A percentile compares a stretch with the other conserved stretches of the same genome.
Conservation (phyloP, 1,139 yeast genomes). For the Suhomyces coccinellae region DNA sequence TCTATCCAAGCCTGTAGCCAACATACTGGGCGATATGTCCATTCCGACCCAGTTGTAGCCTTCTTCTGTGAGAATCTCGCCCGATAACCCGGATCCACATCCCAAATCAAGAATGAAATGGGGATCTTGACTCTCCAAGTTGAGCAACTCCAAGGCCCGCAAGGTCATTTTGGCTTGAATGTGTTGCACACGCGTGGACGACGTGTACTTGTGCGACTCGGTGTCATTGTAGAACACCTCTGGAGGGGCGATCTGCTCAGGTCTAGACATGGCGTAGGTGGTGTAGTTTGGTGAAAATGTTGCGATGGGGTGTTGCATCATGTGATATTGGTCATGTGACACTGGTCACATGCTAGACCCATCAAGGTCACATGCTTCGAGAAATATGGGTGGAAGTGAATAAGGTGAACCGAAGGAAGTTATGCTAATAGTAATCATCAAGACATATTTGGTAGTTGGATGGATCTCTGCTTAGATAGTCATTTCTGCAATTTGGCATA, state of each 20-base stretch:
- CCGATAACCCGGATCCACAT: conserved; percentile 95
- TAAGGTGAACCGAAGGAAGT: no score
- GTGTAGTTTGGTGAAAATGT: background rate
- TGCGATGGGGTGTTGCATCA: conserved; percentile 7
- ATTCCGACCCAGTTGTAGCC: conserved; percentile 95
- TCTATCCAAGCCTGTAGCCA: conserved; percentile 89
- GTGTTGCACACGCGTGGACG: conserved; percentile 94
- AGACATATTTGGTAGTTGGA: no score
- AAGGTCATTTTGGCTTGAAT: conserved; percentile 97
- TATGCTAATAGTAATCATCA: no score
- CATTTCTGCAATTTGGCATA: no score
- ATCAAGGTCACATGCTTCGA: no score
- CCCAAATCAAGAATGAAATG: conserved; percentile 87
- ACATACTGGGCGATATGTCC: conserved; percentile 96
- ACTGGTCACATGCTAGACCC: background rate
- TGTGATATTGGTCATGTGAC: background rate
- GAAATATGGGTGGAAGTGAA: no score
- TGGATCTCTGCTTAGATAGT: no score
- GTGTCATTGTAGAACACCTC: conserved; percentile 90
- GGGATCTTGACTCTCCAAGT: conserved; percentile 61
- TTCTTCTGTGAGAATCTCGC: conserved; percentile 91
- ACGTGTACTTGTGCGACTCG: conserved; percentile 87
- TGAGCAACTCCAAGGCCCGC: conserved; percentile 83
- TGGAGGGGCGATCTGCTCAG: conserved; percentile 97
- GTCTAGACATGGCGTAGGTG: conserved; percentile 75